Evolutionary conservation across 768 basidiomycete species (phyloP).

Genomic region (Atractiella rhizophila): DNA sequence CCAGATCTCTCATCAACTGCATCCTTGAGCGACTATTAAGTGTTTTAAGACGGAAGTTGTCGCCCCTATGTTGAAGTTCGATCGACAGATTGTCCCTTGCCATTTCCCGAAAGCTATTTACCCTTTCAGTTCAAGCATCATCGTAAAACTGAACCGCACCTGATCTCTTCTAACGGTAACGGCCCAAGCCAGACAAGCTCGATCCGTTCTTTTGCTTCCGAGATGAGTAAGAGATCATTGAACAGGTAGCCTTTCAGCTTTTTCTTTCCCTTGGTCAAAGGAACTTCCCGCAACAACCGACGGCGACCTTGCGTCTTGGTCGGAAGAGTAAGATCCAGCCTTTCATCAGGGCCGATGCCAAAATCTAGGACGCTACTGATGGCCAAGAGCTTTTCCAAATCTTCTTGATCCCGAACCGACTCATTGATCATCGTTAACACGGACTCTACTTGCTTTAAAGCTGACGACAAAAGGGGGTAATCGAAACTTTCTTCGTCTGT

Average conservation of each 20-base stretch:
- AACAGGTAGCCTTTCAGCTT: conserved; percentile 56
- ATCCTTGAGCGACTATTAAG: no score
- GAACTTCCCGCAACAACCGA: conserved; percentile 51
- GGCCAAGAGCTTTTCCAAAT: conserved; percentile 40
- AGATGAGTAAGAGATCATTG: conserved; percentile 66
- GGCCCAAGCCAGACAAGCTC: no score
- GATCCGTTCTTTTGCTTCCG: conserved; percentile 41
- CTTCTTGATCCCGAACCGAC: conserved; percentile 58
- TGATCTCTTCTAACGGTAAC: no score
- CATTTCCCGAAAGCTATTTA: no score
- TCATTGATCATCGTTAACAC: conserved; percentile 68
- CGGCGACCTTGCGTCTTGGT: conserved; percentile 65
- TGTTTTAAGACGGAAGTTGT: no score
- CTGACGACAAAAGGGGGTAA: conserved; percentile 24
- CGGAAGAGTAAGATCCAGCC: conserved; percentile 55
- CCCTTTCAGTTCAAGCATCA: no score
- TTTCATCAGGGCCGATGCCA: conserved; percentile 38
- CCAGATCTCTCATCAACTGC: no score
- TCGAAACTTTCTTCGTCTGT: conserved; percentile 33
- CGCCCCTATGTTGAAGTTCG: no score
- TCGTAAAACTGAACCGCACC: no score
- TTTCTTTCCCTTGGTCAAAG: conserved; percentile 35
- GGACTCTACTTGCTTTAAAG: conserved; percentile 40
- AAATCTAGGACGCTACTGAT: conserved; percentile 68
- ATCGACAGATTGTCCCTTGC: no score